Percentiles rank a stretch among this genome's conserved stretches.
Evolutionary conservation across 2,329 filamentous ascomycete genomes (phyloP).

Genomic region (Nemania bipapillata): DNA sequence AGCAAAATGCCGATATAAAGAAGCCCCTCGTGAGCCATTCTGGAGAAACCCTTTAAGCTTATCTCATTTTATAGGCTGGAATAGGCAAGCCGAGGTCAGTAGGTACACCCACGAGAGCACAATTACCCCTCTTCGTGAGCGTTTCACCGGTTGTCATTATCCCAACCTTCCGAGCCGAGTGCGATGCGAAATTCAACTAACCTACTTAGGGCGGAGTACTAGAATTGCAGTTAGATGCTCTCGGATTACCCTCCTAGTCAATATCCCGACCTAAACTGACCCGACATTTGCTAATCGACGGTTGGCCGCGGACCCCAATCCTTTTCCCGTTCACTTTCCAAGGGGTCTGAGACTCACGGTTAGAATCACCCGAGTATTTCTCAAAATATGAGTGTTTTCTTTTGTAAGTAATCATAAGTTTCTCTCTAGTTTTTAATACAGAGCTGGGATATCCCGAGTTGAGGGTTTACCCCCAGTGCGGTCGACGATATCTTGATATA

Average conservation of each 20-base stretch:
- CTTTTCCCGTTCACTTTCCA: too few species aligned
- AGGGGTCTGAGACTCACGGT: too few species aligned
- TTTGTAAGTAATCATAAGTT: too few species aligned
- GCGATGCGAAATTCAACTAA: background rate
- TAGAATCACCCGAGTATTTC: too few species aligned
- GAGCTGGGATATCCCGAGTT: too few species aligned
- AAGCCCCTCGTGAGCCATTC: background rate
- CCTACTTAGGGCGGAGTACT: background rate
- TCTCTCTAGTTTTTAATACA: too few species aligned
- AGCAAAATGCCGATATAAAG: background rate
- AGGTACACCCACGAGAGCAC: background rate
- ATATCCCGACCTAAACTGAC: background rate
- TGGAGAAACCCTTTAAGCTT: background rate
- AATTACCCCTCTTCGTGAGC: background rate
- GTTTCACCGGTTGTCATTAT: background rate
- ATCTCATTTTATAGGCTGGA: background rate
- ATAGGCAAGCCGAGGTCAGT: background rate
- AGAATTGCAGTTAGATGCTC: background rate
- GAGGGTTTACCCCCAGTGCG: too few species aligned
- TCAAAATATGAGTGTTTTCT: too few species aligned
- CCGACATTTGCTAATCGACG: too few species aligned
- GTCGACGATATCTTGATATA: too few species aligned
- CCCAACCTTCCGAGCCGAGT: background rate
- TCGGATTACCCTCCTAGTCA: background rate
- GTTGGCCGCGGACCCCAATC: too few species aligned